Percentiles rank a stretch among this genome's conserved stretches.
These are phyloP conservation scores for Trichocladium uniseriatum DNA, from an alignment of 495 filamentous ascomycete species.

Conservation along the genomic window DNA sequence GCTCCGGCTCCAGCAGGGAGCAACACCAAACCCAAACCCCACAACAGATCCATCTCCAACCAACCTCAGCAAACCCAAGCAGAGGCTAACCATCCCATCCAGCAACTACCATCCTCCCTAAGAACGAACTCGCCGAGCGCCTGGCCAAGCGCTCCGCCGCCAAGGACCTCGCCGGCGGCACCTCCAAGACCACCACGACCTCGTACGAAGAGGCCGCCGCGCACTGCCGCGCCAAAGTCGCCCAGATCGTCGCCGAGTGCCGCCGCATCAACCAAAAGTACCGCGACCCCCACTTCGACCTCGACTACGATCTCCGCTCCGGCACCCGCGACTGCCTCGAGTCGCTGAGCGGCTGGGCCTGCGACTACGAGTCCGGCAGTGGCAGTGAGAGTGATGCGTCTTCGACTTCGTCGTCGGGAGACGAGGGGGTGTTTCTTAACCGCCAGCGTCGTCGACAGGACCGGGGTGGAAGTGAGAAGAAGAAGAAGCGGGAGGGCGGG, in stretches of 20 bases:
- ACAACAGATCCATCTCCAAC: too few relatives aligned
- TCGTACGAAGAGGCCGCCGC: conserved; percentile 66
- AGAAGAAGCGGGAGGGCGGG: too few relatives aligned
- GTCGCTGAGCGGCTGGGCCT: conserved; percentile 39
- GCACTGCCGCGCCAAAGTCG: conserved; percentile 64
- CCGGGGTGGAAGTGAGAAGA: neutral
- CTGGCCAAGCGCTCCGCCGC: conserved; percentile 50
- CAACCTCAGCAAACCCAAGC: too few relatives aligned
- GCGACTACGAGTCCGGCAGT: conserved; percentile 10
- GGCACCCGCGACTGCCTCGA: conserved; percentile 52
- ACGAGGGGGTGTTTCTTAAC: too few relatives aligned
- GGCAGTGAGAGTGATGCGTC: neutral
- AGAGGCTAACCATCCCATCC: too few relatives aligned
- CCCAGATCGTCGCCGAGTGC: conserved; percentile 76
- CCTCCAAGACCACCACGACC: conserved; percentile 35
- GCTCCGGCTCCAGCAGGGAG: neutral
- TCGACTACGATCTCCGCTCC: conserved; percentile 68
- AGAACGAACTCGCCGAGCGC: conserved; percentile 59
- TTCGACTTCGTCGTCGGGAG: neutral
- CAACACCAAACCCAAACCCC: too few relatives aligned
- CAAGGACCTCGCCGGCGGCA: conserved; percentile 20
- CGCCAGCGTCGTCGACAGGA: neutral
- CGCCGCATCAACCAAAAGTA: conserved; percentile 82
- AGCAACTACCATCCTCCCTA: conserved; percentile 64
- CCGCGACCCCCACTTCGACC: conserved; percentile 79